Conservation (phyloP, 495 filamentous ascomycete genomes). For the Talaromyces borbonicus region DNA sequence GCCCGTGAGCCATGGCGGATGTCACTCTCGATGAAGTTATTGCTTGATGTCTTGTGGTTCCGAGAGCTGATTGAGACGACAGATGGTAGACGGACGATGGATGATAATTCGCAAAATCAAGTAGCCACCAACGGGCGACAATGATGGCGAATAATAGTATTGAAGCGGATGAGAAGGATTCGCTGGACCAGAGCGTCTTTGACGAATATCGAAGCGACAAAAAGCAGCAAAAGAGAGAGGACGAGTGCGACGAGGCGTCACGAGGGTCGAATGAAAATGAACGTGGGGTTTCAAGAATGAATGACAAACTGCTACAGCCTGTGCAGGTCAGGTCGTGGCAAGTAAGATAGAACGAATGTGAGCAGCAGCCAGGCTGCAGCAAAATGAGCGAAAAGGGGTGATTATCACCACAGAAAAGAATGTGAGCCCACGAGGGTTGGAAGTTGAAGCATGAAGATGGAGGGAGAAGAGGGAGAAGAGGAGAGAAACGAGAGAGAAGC, state of each 20-base stretch:
- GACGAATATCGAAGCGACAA: too few relatives aligned
- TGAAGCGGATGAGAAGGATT: too few relatives aligned
- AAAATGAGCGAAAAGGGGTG: not conserved
- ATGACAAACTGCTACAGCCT: conserved; percentile 6
- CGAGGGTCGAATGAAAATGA: not conserved
- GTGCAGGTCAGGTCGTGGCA: not conserved
- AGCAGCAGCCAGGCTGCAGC: conserved; percentile 6
- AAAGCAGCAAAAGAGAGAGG: not conserved
- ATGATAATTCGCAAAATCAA: too few relatives aligned
- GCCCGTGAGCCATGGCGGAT: conserved; percentile 4
- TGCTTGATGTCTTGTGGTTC: not conserved
- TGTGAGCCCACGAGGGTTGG: conserved; percentile 4
- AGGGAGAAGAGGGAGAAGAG: not conserved
- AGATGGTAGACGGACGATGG: too few relatives aligned
- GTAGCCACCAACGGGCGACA: too few relatives aligned
- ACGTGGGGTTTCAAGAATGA: conserved; percentile 8
- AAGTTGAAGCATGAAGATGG: not conserved
- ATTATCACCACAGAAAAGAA: conserved; percentile 6
- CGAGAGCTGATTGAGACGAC: too few relatives aligned
- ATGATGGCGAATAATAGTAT: too few relatives aligned
- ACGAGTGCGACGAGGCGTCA: not conserved
- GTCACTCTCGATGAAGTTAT: not conserved
- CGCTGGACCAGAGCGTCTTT: too few relatives aligned
- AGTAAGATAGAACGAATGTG: not conserved
- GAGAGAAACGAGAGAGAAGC: not conserved